Percentiles rank a stretch among this genome's conserved stretches.
These are phyloP conservation scores for Fusarium continuum DNA, from an alignment of 2,329 filamentous ascomycete genomes.

Conservation along the genomic window DNA sequence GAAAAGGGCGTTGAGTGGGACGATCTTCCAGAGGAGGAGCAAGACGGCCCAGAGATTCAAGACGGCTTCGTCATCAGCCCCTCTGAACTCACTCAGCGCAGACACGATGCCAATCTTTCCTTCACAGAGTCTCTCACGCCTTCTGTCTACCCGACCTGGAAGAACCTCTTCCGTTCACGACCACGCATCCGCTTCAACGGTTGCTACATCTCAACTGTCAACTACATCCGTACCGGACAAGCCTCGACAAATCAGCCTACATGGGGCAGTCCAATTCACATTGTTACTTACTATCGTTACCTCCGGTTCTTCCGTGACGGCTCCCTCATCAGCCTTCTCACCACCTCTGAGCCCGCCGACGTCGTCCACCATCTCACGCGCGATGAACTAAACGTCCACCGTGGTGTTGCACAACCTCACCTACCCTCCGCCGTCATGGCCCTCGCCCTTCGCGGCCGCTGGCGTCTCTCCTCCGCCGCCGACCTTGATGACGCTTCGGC, in stretches of 20 bases:
- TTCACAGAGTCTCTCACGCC: slow-evolving; percentile 55
- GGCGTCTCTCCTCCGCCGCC: slow-evolving; percentile 56
- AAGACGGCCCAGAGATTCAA: slow-evolving; percentile 45
- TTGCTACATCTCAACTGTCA: slow-evolving; percentile 95
- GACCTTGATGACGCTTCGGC: slow-evolving; percentile 44
- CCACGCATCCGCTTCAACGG: slow-evolving; percentile 94
- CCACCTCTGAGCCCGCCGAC: slow-evolving; percentile 82
- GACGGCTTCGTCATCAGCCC: slow-evolving; percentile 49
- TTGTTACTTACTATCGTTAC: slow-evolving; percentile 98
- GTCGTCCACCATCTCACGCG: slow-evolving; percentile 85
- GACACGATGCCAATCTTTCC: slow-evolving; percentile 46
- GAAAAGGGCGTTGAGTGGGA: slow-evolving; percentile 68
- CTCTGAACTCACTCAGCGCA: slow-evolving; percentile 49
- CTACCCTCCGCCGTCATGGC: slow-evolving; percentile 68
- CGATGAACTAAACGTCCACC: slow-evolving; percentile 67
- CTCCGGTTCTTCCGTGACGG: slow-evolving; percentile 95
- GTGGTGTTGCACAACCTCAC: slow-evolving; percentile 44
- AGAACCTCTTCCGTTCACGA: slow-evolving; percentile 79
- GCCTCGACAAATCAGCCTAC: slow-evolving; percentile 74
- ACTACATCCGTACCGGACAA: slow-evolving; percentile 88
- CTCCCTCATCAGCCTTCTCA: slow-evolving; percentile 80
- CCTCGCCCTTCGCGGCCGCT: slow-evolving; percentile 68
- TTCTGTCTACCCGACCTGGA: slow-evolving; percentile 63
- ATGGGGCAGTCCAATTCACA: slow-evolving; percentile 86
- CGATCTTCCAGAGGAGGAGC: slow-evolving; percentile 52